Evolutionary conservation across 345 rosid species (phyloP).

Genomic region (Abelmoschus esculentus): DNA sequence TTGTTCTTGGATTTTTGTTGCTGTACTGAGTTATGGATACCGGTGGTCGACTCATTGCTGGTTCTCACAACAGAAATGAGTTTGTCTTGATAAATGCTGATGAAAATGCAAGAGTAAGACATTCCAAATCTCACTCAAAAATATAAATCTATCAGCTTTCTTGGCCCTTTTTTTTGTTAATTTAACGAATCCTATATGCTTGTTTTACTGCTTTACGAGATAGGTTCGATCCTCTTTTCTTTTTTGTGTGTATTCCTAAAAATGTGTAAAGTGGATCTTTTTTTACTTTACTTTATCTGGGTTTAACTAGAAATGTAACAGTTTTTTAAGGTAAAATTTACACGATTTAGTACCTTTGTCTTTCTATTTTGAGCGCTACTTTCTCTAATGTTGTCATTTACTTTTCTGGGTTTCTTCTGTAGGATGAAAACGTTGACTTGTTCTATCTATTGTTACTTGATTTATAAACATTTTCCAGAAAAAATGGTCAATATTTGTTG

Average conservation of each 20-base stretch:
- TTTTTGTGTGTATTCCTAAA: neutral
- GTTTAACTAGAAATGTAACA: neutral
- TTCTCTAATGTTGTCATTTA: no score
- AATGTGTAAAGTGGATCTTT: neutral
- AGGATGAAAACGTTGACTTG: no score
- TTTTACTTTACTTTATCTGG: neutral
- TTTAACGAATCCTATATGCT: neutral
- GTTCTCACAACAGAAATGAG: slow-evolving; percentile 92
- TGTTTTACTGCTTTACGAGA: slow-evolving; percentile 27
- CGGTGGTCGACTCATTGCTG: slow-evolving; percentile 86
- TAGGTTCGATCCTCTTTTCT: slow-evolving; percentile 10
- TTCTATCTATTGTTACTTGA: no score
- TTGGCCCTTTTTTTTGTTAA: neutral
- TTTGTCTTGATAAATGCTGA: slow-evolving; percentile 90
- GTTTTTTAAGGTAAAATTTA: slow-evolving; percentile 2
- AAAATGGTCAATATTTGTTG: no score
- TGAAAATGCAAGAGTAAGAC: slow-evolving; percentile 73
- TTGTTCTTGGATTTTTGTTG: no score
- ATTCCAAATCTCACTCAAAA: neutral
- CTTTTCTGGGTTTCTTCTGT: no score
- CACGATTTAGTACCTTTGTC: neutral
- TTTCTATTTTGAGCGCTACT: neutral
- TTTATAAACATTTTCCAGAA: no score
- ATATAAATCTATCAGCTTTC: neutral
- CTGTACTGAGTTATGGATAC: slow-evolving; percentile 49